Conservation (phyloP, 2,329 filamentous ascomycete genomes). For the Colletotrichum trifolii region DNA sequence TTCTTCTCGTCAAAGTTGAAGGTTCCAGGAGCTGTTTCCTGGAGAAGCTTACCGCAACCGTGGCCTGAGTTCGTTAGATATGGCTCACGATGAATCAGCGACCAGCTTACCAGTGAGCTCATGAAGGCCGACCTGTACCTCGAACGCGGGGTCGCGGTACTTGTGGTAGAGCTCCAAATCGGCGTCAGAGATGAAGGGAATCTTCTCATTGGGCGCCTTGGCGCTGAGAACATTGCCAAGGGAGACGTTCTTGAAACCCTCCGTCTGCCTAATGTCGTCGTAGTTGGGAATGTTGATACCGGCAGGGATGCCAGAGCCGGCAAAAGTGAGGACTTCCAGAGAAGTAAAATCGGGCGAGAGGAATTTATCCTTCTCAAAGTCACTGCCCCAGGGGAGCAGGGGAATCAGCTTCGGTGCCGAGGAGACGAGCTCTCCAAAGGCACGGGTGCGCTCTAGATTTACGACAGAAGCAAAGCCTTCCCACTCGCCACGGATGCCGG, state of each 20-base stretch:
- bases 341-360: slow-evolving; percentile 95
- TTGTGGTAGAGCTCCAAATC: slow-evolving; percentile 84
- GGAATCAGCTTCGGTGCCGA: slow-evolving; percentile 87
- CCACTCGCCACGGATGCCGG: slow-evolving; percentile 85
- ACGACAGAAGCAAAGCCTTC: slow-evolving; percentile 87
- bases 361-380: slow-evolving; percentile 97
- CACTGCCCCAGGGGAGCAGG: slow-evolving; percentile 85
- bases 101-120: slow-evolving; percentile 69
- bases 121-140: slow-evolving; percentile 95
- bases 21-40: slow-evolving; percentile 83
- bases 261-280: slow-evolving; percentile 81
- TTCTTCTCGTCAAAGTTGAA: slow-evolving; percentile 91
- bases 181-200: slow-evolving; percentile 85
- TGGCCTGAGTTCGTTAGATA: slow-evolving; percentile 65
- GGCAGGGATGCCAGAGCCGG: slow-evolving; percentile 71
- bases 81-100: too few relatives aligned
- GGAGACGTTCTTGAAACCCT: slow-evolving; percentile 93
- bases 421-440: slow-evolving; percentile 86
- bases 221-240: slow-evolving; percentile 93
- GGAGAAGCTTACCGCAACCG: slow-evolving; percentile 91
- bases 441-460: slow-evolving; percentile 89
- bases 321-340: slow-evolving; percentile 88
- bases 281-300: slow-evolving; percentile 79
- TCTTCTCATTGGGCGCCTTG: slow-evolving; percentile 90
- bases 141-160: slow-evolving; percentile 88